Percentiles rank a stretch among this genome's conserved stretches.
Conservation (phyloP, 352 stramenopile genomes). For the Pythium insidiosum region DNA sequence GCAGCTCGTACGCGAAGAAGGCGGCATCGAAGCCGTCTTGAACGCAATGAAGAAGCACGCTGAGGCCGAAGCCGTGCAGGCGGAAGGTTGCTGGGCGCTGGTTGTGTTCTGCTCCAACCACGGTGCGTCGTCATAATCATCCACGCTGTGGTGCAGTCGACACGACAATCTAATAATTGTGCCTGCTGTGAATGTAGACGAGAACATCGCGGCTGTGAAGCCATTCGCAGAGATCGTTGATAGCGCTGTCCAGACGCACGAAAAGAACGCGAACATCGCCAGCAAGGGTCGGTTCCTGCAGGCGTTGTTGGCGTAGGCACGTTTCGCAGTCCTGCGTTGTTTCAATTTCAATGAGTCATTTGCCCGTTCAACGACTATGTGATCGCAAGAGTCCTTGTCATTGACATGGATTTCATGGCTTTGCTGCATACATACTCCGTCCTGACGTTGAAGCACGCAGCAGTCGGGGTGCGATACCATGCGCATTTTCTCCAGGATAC, state of each 20-base stretch:
- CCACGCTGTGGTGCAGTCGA: background rate
- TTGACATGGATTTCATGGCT: conserved; percentile 79
- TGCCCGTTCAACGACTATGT: too few species aligned
- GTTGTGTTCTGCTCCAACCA: conserved; percentile 80
- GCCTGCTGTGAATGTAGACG: conserved; percentile 41
- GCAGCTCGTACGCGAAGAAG: conserved; percentile 46
- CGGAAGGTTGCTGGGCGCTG: conserved; percentile 64
- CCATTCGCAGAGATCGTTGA: conserved; percentile 32
- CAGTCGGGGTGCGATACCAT: too few species aligned
- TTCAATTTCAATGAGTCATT: too few species aligned
- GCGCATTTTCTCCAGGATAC: too few species aligned
- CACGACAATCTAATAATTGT: too few species aligned
- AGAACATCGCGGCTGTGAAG: conserved; percentile 49
- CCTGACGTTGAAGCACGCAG: too few species aligned
- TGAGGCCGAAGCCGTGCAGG: conserved; percentile 57
- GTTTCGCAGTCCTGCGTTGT: too few species aligned
- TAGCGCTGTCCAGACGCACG: conserved; percentile 30
- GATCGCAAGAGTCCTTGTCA: too few species aligned
- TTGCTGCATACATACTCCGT: too few species aligned
- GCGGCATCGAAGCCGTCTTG: conserved; percentile 49
- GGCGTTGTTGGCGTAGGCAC: conserved; percentile 32
- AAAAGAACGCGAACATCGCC: conserved; percentile 49
- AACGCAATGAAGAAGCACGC: conserved; percentile 55
- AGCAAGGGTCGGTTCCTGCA: conserved; percentile 59
- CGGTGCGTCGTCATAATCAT: conserved; percentile 15